Percentiles rank a stretch among this genome's conserved stretches.
These are phyloP conservation scores for Scheffersomyces spartinae DNA, from an alignment of 805 yeast genomes.

Conservation along the genomic window DNA sequence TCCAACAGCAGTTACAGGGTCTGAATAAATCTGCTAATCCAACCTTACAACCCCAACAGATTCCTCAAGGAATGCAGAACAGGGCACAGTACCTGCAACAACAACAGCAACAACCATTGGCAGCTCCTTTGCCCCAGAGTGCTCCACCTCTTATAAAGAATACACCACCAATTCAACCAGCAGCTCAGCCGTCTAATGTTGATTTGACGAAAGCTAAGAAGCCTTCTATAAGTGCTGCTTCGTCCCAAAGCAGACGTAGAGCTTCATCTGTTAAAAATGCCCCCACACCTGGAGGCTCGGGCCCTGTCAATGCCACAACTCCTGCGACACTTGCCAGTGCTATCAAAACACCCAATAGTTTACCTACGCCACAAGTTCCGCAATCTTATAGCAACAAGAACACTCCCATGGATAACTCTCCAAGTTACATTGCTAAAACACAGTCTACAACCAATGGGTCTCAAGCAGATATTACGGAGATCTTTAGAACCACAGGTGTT, in stretches of 20 bases:
- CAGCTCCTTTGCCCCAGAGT: conserved; percentile 3
- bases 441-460: conserved; percentile 3
- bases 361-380: conserved; percentile 29
- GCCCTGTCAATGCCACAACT: conserved; percentile 18
- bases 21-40: conserved; percentile 3
- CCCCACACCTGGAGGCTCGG: conserved; percentile 27
- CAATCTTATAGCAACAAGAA: conserved; percentile 26
- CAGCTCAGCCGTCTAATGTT: conserved; percentile 5
- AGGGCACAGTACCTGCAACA: conserved; percentile 15
- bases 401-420: conserved; percentile 29
- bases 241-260: conserved; percentile 10
- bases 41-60: no score
- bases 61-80: conserved; percentile 1
- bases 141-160: conserved; percentile 8
- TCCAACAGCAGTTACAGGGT: conserved; percentile 3
- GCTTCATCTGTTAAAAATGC: conserved; percentile 13
- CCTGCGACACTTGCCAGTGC: conserved; percentile 27
- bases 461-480: conserved; percentile 2
- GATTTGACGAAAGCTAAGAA: conserved; percentile 5
- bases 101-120: conserved; percentile 8
- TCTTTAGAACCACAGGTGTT: no score
- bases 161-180: conserved; percentile 4
- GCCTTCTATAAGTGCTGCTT: conserved; percentile 6
- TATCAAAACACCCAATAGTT: conserved; percentile 33
- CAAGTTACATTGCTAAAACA: conserved; percentile 11